phyloP scores from a whole-genome alignment of 148 eudicot genomes.

The Chenopodium suecicum region DNA sequence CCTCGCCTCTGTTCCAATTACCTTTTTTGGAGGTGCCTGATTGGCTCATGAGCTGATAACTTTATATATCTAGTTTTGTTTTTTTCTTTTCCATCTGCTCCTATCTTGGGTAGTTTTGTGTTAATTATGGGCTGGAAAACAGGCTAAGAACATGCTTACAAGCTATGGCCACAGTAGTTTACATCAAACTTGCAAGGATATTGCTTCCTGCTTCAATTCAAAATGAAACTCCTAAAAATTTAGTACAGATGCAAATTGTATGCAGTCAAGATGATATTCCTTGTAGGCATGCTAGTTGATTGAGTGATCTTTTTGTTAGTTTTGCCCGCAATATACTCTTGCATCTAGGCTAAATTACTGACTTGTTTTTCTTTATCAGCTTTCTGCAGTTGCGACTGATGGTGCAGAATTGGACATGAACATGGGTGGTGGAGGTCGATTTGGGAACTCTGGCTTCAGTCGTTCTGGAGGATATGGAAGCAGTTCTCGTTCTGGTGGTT shows the following conservation, averaged over 20 bases:
- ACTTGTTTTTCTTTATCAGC: slow-evolving; percentile 43
- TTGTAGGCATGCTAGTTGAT: background rate
- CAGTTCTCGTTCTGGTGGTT: slow-evolving; percentile 33
- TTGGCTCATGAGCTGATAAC: background rate
- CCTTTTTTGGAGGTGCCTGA: background rate
- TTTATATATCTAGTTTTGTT: too few relatives aligned
- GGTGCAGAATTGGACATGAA: slow-evolving; percentile 52
- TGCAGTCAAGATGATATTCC: background rate
- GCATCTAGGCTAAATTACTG: slow-evolving; percentile 15
- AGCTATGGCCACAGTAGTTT: background rate
- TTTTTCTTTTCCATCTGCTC: background rate
- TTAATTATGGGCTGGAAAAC: too few relatives aligned
- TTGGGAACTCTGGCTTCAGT: slow-evolving; percentile 43
- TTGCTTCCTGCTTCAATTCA: background rate
- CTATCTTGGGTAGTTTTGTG: background rate
- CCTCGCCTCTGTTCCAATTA: background rate
- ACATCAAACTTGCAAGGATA: background rate
- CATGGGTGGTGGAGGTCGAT: slow-evolving; percentile 51
- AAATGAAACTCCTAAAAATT: background rate
- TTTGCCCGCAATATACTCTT: background rate
- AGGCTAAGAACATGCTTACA: too few relatives aligned
- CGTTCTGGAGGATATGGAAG: slow-evolving; percentile 49
- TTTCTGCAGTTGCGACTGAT: slow-evolving; percentile 63
- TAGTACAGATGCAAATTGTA: background rate
- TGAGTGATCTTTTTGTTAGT: background rate